Base-by-base conservation (phyloP, 2,329 filamentous ascomycete genomes). In the Cladosporium phlei region DNA sequence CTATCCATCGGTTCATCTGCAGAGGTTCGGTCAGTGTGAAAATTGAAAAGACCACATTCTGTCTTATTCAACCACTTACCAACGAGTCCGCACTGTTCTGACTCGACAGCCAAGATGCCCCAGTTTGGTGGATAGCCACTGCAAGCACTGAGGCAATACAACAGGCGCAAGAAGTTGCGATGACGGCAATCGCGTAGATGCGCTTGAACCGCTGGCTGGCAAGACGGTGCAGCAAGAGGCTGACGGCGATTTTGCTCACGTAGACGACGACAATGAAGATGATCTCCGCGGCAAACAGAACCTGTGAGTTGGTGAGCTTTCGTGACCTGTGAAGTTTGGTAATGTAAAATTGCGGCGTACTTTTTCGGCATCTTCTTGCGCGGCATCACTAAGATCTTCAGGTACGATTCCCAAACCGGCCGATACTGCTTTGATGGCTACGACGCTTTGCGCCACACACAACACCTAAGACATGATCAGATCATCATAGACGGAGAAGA, bases 191-290 rank as follows among this genome's bases (percentile, higher is more conserved):
- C 6, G 39, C 29, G 17, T 24, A 43, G 29, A 27, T 25, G 29
- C 39, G 39, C n/a, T 43, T 28, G 3, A 8, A 19, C 12, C 20
- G 22, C 19, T 33, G 28, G 29, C 39, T 24, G 12, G 39, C 33
- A 29, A 46, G 42, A 14, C 42, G 42, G 32, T 16, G 14, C 9
- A 46, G 27, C 8, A 46, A 24, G 16, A 46, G 25, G n/a, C 22
- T 20, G 8, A 22, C 42, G 22, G 42, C 42, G 21, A 24, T 29
- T 8, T 46, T 46, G 42, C 32, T 24, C 11, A 16, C n/a, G 14
- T 12, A 37, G 12, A 35, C 32, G 12, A 19, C 17, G 30, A 46
- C 16, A n/a, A 46, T 6, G 21, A 37, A 46, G 16, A 46, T 22
- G 16, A 28, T 11, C n/a, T 43, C 19, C 20, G 21, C 29, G 12